Evolutionary conservation across 1,139 yeast genomes (phyloP), one percentile per base, ranked within the genome.

Genomic region (Scheffersomyces lignicola): DNA sequence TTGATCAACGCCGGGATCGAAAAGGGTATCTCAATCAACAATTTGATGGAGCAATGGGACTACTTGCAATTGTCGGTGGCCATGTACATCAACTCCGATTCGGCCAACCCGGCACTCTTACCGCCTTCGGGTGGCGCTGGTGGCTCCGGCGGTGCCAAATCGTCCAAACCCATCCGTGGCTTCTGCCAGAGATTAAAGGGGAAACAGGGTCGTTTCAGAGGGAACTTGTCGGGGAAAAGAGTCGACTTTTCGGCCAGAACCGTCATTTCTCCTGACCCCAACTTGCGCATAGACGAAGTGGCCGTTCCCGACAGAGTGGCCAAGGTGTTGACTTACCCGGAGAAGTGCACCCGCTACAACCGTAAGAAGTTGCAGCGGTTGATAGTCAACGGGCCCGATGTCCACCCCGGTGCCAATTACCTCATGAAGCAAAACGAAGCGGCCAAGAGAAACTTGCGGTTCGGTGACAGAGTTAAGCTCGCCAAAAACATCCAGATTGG

Each of bases 11-110:
- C 96, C 0, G 98, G 97, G 40, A 78, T 94, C 33, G 96, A 89
- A 47, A 89, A 89, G 59, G 98, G 98, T 38, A 87, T 92, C 47
- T 80, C 97, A 9, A 81, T 94, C 51, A 85, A 87, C 44, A 86
- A 88, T 50, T 72, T 94, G 59, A 89, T 92, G 96, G 98, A 92
- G 55, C 97, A 92, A 54, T 94, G 99, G 99, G 99, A 94, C 54
- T 92, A 87, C 56, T 66, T 94, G 46, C 98, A 94, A 61, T 70
- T 92, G 39, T 87, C 96, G 1, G 90, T 94, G 36, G 99, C 98
- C 29, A 86, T 94, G 87, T 94, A 94, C 60, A 92, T 94, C 50
- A 94, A 94, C 58, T 88, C 97, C 1, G 99, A 94, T 61, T 83
- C 96, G 28, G 92, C 89, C n/a, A 80, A 83, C 37, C 90, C 92